Percentiles rank a stretch among this genome's conserved stretches.
phyloP scores from a whole-genome alignment of 2,329 filamentous ascomycete species.

The Microsporum audouinii region DNA sequence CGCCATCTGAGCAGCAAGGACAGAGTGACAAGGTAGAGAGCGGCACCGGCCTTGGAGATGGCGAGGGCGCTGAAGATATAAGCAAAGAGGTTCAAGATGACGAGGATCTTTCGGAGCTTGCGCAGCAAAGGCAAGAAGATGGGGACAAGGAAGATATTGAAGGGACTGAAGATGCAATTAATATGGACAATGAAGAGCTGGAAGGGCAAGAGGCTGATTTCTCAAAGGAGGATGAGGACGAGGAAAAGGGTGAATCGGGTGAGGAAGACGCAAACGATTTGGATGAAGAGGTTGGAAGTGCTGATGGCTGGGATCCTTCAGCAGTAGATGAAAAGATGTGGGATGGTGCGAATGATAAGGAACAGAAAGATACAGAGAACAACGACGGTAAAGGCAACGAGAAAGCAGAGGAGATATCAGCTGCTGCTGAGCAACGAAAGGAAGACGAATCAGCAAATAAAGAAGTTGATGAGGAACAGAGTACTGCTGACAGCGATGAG shows the following conservation, averaged over 20 bases:
- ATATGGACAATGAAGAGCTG: slow-evolving; percentile 70
- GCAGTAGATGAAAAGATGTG: slow-evolving; percentile 98
- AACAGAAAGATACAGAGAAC: slow-evolving; percentile 58
- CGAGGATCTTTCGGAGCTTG: slow-evolving; percentile 83
- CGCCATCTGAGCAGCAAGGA: slow-evolving; percentile 60
- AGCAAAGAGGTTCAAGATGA: slow-evolving; percentile 93
- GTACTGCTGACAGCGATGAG: slow-evolving; percentile 20
- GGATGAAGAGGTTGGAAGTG: slow-evolving; percentile 81
- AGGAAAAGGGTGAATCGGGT: slow-evolving; percentile 49
- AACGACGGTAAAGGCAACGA: slow-evolving; percentile 48
- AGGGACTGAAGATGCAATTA: slow-evolving; percentile 37
- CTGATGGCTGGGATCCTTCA: slow-evolving; percentile 78
- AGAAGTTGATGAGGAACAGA: slow-evolving; percentile 39
- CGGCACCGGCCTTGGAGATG: slow-evolving; percentile 88
- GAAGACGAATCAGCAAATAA: slow-evolving; percentile 47
- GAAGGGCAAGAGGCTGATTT: slow-evolving; percentile 68
- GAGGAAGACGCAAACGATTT: slow-evolving; percentile 56
- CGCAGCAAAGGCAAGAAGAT: slow-evolving; percentile 60
- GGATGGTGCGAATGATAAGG: slow-evolving; percentile 64
- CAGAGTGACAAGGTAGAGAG: slow-evolving; percentile 72
- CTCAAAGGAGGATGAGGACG: slow-evolving; percentile 40
- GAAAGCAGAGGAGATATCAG: slow-evolving; percentile 47
- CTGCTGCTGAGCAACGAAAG: slow-evolving; percentile 47
- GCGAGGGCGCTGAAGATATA: slow-evolving; percentile 91
- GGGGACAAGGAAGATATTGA: slow-evolving; percentile 33